These are phyloP conservation scores for Leucaena leucocephala DNA, from an alignment of 306 rosid species.

Conservation along the genomic window DNA sequence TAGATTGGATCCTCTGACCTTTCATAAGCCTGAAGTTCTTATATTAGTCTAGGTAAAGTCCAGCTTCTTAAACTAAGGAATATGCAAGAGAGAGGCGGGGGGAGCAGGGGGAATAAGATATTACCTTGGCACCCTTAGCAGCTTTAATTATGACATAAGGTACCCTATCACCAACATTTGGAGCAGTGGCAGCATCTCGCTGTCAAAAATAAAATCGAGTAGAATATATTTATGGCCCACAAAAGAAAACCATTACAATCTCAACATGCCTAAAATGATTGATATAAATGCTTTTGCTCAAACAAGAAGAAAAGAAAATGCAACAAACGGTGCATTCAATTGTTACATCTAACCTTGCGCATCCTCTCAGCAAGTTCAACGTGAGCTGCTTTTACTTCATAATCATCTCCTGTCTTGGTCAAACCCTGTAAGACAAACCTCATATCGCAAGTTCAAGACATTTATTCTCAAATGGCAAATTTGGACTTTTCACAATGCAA, in stretches of 20 bases:
- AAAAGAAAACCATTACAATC: slow-evolving; percentile 14
- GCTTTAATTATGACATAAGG: slow-evolving; percentile 95
- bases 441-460: slow-evolving; percentile 15
- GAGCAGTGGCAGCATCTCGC: slow-evolving; percentile 99
- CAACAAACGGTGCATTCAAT: slow-evolving; percentile 25
- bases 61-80: slow-evolving; percentile 16
- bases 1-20: slow-evolving; percentile 96
- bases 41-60: slow-evolving; percentile 35
- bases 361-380: slow-evolving; percentile 99
- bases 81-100: background rate
- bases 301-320: slow-evolving; percentile 8
- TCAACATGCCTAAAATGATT: slow-evolving; percentile 25
- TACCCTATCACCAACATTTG: slow-evolving; percentile 97
- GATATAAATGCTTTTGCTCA: slow-evolving; percentile 3
- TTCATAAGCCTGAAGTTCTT: slow-evolving; percentile 79
- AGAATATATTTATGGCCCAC: slow-evolving; percentile 20
- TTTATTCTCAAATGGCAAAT: slow-evolving; percentile 21
- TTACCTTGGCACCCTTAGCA: slow-evolving; percentile 96
- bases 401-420: slow-evolving; percentile 97
- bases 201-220: slow-evolving; percentile 44
- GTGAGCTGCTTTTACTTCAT: slow-evolving; percentile 95
- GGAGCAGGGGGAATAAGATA: background rate
- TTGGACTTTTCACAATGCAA: slow-evolving; percentile 27
- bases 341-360: slow-evolving; percentile 81
- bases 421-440: slow-evolving; percentile 65